Percentiles rank a stretch among this genome's conserved stretches.
Evolutionary conservation across 2,329 filamentous ascomycete species (phyloP).

Genomic region (Penicillium sp.): DNA sequence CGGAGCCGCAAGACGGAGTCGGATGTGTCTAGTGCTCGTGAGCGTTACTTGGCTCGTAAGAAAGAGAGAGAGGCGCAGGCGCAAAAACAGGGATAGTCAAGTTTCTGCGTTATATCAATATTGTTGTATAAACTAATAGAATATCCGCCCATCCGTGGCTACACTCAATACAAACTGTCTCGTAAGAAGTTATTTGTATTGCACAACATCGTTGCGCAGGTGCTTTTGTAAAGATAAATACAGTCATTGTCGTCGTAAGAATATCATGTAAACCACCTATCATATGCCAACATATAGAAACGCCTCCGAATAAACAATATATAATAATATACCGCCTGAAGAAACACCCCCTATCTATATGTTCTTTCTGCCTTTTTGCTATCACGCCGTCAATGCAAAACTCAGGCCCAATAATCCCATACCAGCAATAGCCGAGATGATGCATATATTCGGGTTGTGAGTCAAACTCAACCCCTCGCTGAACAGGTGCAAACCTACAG

Average conservation of each 20-base stretch:
- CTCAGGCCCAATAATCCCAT: slow-evolving; percentile 86
- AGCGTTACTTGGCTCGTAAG: slow-evolving; percentile 60
- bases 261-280: background rate
- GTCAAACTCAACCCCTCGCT: slow-evolving; percentile 80
- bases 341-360: slow-evolving; percentile 9
- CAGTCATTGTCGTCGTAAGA: background rate
- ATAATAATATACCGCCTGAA: background rate
- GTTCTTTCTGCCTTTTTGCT: background rate
- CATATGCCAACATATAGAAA: slow-evolving; percentile 6
- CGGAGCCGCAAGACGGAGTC: slow-evolving; percentile 57
- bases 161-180: background rate
- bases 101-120: background rate
- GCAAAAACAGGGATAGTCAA: background rate
- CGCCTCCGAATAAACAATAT: background rate
- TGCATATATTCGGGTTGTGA: slow-evolving; percentile 34
- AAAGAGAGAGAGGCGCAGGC: slow-evolving; percentile 41
- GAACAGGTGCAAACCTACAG: slow-evolving; percentile 84
- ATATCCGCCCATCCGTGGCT: background rate
- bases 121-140: background rate
- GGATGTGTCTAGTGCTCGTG: slow-evolving; percentile 58
- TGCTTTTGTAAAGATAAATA: background rate
- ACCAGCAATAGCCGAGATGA: slow-evolving; percentile 45
- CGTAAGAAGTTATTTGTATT: background rate
- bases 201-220: background rate
- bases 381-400: slow-evolving; percentile 71